phyloP scores from a whole-genome alignment of 805 yeast species.

The Candida michaelii region DNA sequence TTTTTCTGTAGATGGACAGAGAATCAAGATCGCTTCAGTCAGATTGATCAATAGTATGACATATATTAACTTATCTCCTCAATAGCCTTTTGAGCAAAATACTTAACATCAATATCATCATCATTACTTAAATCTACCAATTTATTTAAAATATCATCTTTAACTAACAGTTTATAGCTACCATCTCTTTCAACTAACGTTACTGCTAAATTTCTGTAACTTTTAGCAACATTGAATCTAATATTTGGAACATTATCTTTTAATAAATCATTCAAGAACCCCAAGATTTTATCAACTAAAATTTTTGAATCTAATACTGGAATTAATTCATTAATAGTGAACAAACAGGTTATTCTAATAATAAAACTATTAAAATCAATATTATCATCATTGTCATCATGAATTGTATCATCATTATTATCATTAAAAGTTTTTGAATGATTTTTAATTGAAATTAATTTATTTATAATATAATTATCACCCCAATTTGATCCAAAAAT shows the following conservation, averaged over 20 bases:
- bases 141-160: conserved; percentile 56
- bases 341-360: conserved; percentile 86
- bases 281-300: conserved; percentile 66
- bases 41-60: neutral
- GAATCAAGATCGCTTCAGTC: too few species aligned
- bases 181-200: conserved; percentile 35
- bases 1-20: too few species aligned
- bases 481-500: conserved; percentile 97
- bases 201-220: conserved; percentile 62
- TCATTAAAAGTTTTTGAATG: conserved; percentile 16
- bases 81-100: conserved; percentile 68
- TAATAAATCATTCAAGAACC: conserved; percentile 71
- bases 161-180: conserved; percentile 24
- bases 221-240: conserved; percentile 90
- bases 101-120: conserved; percentile 85
- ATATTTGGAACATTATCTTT: conserved; percentile 91
- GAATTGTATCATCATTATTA: conserved; percentile 18
- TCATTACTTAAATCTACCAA: conserved; percentile 68
- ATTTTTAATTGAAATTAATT: conserved; percentile 50
- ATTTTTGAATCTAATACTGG: conserved; percentile 63
- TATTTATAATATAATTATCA: conserved; percentile 73
- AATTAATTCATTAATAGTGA: conserved; percentile 80
- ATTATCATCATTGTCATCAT: conserved; percentile 24
- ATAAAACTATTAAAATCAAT: conserved; percentile 71
- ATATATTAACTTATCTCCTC: conserved; percentile 10